Conservation (phyloP, 1,139 yeast species). For the Geotrichum siamense region DNA sequence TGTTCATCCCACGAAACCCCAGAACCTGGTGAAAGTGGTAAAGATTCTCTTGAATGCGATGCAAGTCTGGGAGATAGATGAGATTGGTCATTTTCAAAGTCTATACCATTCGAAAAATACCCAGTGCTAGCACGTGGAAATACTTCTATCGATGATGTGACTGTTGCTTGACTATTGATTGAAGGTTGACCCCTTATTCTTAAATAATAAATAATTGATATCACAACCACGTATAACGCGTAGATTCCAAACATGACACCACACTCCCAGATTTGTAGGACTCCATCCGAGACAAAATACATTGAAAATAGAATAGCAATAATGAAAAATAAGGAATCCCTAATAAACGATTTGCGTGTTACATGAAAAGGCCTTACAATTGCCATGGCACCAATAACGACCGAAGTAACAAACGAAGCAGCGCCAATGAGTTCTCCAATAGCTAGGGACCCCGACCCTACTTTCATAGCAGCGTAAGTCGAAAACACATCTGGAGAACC, state of each 20-base stretch:
- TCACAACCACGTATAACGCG: constrained; percentile 46
- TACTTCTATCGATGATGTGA: no score
- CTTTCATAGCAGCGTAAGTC: constrained; percentile 70
- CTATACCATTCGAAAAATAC: neutral
- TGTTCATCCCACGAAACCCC: constrained; percentile 9
- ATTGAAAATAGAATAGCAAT: constrained; percentile 41
- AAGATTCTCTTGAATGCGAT: constrained; percentile 1
- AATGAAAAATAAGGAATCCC: constrained; percentile 52
- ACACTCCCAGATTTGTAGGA: constrained; percentile 43
- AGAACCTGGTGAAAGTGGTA: neutral
- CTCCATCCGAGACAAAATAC: constrained; percentile 41
- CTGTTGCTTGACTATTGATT: no score
- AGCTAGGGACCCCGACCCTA: constrained; percentile 67
- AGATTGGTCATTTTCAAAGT: neutral
- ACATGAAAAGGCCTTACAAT: constrained; percentile 60
- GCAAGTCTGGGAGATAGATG: neutral
- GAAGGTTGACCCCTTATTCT: constrained; percentile 17
- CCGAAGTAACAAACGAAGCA: constrained; percentile 65
- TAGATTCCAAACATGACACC: constrained; percentile 46
- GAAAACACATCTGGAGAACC: constrained; percentile 87
- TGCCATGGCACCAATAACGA: constrained; percentile 71
- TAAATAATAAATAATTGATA: constrained; percentile 39
- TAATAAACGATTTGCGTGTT: constrained; percentile 41
- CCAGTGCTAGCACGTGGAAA: constrained; percentile 23
- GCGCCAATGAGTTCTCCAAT: constrained; percentile 86